A percentile compares a stretch with the other conserved stretches of the same genome.
Evolutionary conservation across 768 basidiomycete genomes (phyloP).

Genomic region (Suillus decipiens): DNA sequence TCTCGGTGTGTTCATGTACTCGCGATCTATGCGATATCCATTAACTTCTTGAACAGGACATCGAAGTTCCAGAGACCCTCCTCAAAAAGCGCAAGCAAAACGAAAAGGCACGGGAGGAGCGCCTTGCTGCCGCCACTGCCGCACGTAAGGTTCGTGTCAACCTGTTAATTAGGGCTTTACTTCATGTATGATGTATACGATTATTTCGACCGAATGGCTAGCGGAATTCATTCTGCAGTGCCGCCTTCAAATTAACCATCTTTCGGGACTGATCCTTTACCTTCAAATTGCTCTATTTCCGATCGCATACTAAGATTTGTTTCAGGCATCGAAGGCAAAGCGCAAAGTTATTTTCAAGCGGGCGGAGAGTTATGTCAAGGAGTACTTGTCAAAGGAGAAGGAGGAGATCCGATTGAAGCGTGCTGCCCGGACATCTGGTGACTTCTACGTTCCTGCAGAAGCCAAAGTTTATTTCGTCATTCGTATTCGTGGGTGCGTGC

Average conservation of each 20-base stretch:
- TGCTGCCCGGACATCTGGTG: slow-evolving; percentile 85
- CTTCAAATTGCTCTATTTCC: background rate
- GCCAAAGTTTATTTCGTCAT: slow-evolving; percentile 98
- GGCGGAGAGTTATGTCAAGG: slow-evolving; percentile 97
- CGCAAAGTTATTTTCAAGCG: slow-evolving; percentile 99
- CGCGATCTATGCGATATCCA: slow-evolving; percentile 8
- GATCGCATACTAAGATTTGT: slow-evolving; percentile 13
- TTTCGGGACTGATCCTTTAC: slow-evolving; percentile 64
- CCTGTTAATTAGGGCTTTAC: slow-evolving; percentile 13
- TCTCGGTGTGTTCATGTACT: slow-evolving; percentile 40
- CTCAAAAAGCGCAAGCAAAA: slow-evolving; percentile 99
- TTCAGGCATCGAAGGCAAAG: slow-evolving; percentile 84
- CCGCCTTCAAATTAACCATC: slow-evolving; percentile 86
- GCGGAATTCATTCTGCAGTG: slow-evolving; percentile 54
- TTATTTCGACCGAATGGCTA: slow-evolving; percentile 77
- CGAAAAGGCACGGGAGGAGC: slow-evolving; percentile 95
- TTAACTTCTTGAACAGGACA: slow-evolving; percentile 51
- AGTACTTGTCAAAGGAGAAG: slow-evolving; percentile 89
- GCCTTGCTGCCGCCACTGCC: slow-evolving; percentile 76
- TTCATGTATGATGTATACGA: slow-evolving; percentile 79
- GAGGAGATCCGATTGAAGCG: slow-evolving; percentile 97
- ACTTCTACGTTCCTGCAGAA: slow-evolving; percentile 97
- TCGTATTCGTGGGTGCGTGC: slow-evolving; percentile 90
- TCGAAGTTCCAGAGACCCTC: slow-evolving; percentile 99
- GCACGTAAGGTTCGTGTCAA: slow-evolving; percentile 80